Evolutionary conservation across 257 asterid species (phyloP).

Genomic region (Solanum paucissectum): DNA sequence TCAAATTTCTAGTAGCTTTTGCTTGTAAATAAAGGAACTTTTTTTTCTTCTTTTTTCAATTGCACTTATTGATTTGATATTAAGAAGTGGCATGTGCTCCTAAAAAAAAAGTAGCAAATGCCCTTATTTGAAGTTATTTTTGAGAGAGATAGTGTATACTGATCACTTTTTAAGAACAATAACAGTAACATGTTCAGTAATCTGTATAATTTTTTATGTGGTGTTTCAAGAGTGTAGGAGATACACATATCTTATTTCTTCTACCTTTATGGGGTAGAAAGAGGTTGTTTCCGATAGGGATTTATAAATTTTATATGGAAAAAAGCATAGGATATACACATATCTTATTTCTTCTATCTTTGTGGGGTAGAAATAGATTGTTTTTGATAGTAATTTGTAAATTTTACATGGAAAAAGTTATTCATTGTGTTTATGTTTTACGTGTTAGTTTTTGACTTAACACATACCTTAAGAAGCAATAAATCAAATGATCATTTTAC

Average conservation of each 20-base stretch:
- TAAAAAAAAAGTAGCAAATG: constrained; percentile 30
- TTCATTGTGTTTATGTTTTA: neutral
- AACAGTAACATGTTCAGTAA: neutral
- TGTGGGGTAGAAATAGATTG: neutral
- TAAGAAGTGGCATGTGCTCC: constrained; percentile 28
- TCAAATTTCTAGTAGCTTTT: constrained; percentile 2
- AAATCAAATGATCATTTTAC: neutral
- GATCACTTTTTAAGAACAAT: neutral
- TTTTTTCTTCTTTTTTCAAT: neutral
- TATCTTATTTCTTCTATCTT: neutral
- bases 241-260: neutral
- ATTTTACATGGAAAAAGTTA: neutral
- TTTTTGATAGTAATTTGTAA: neutral
- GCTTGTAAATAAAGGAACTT: neutral
- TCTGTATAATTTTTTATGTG: neutral
- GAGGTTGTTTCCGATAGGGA: neutral
- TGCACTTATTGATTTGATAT: neutral
- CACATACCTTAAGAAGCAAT: neutral
- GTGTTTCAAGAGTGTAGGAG: neutral
- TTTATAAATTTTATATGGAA: neutral
- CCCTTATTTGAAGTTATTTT: constrained; percentile 8
- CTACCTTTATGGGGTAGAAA: neutral
- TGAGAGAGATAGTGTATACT: neutral
- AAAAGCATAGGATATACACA: neutral
- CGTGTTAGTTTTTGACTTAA: neutral